Percentiles rank a stretch among this genome's conserved stretches.
Evolutionary conservation across 805 yeast genomes (phyloP).

Genomic region (Zygoascus bituminiphila): DNA sequence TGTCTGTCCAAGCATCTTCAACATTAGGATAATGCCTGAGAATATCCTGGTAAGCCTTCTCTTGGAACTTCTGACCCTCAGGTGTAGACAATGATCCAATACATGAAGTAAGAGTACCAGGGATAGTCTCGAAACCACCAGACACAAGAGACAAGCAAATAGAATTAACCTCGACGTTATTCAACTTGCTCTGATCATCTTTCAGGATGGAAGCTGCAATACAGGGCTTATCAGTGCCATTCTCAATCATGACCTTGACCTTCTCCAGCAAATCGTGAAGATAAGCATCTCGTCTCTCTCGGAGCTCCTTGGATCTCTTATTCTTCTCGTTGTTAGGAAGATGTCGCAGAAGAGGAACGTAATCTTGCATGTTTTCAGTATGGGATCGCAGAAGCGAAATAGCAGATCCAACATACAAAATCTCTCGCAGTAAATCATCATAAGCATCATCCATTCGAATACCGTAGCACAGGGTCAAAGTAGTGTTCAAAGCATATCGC

Average conservation of each 20-base stretch:
- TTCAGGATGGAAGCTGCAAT: slow-evolving; percentile 32
- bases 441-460: slow-evolving; percentile 32
- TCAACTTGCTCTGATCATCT: slow-evolving; percentile 20
- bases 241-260: slow-evolving; percentile 23
- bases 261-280: slow-evolving; percentile 26
- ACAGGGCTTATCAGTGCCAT: slow-evolving; percentile 27
- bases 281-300: slow-evolving; percentile 29
- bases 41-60: slow-evolving; percentile 38
- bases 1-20: slow-evolving; percentile 23
- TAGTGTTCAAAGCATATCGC: slow-evolving; percentile 33
- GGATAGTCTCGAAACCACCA: slow-evolving; percentile 69
- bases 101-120: slow-evolving; percentile 52
- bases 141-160: slow-evolving; percentile 66
- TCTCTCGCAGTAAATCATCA: slow-evolving; percentile 26
- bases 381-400: slow-evolving; percentile 32
- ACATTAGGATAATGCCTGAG: slow-evolving; percentile 26
- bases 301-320: slow-evolving; percentile 22
- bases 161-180: slow-evolving; percentile 41
- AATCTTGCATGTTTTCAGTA: slow-evolving; percentile 33
- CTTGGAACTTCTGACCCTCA: slow-evolving; percentile 34
- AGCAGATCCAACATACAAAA: slow-evolving; percentile 27
- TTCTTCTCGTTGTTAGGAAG: slow-evolving; percentile 28
- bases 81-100: slow-evolving; percentile 49
- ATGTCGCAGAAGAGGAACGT: slow-evolving; percentile 29
- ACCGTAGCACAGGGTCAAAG: slow-evolving; percentile 35